Conservation (phyloP, 2,329 filamentous ascomycete species). For the Trichoderma sp. region DNA sequence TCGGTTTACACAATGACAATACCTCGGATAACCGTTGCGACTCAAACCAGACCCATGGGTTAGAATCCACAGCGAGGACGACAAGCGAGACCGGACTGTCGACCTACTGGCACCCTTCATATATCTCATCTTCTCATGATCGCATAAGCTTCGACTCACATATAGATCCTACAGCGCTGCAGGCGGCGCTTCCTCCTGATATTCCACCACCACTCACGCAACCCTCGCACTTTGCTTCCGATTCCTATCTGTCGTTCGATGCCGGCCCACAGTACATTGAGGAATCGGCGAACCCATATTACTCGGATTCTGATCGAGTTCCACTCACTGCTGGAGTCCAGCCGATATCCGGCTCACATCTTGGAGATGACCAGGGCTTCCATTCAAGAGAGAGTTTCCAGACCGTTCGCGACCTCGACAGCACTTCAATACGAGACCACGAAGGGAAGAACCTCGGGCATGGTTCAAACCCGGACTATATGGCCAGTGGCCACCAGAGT, state of each 20-base stretch:
- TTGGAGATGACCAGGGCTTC: conserved; percentile 45
- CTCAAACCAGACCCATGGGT: not conserved
- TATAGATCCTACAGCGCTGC: conserved; percentile 56
- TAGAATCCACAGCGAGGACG: conserved; percentile 30
- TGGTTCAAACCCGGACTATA: conserved; percentile 60
- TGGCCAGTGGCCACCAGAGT: conserved; percentile 52
- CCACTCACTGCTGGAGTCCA: conserved; percentile 60
- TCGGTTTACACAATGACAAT: conserved; percentile 69
- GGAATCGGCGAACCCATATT: conserved; percentile 39
- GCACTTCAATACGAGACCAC: conserved; percentile 53
- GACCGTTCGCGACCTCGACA: conserved; percentile 58
- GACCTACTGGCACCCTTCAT: conserved; percentile 57
- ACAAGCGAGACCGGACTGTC: conserved; percentile 49
- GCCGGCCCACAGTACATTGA: conserved; percentile 41
- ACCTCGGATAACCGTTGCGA: conserved; percentile 29
- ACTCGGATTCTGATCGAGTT: conserved; percentile 60
- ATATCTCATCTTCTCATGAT: conserved; percentile 44
- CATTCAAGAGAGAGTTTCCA: conserved; percentile 59
- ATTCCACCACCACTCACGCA: conserved; percentile 42
- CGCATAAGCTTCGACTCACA: conserved; percentile 50
- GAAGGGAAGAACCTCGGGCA: conserved; percentile 58
- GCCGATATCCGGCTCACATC: conserved; percentile 56
- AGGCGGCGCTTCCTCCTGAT: conserved; percentile 58
- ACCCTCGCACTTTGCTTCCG: conserved; percentile 36
- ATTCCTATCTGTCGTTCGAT: conserved; percentile 39